Percentiles rank a stretch among this genome's conserved stretches.
These are phyloP conservation scores for Huntiella savannae DNA, from an alignment of 2,329 filamentous ascomycete species.

Conservation along the genomic window DNA sequence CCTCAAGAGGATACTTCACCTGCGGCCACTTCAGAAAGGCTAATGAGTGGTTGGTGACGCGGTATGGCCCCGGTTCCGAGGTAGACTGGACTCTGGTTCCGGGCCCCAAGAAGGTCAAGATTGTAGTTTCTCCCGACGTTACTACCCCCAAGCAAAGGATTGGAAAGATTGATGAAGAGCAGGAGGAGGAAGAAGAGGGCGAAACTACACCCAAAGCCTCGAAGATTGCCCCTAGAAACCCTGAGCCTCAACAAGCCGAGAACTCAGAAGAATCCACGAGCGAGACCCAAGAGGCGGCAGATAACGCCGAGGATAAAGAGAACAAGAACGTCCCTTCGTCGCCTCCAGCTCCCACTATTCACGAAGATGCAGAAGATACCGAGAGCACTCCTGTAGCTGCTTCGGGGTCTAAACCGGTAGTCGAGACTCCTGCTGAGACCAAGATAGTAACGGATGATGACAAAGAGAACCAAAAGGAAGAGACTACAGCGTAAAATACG, in stretches of 20 bases:
- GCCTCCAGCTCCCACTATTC: not conserved
- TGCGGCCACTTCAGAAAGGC: conserved; percentile 65
- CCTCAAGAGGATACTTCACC: conserved; percentile 61
- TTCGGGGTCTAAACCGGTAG: not conserved
- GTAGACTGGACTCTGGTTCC: conserved; percentile 61
- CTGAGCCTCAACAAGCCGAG: conserved; percentile 13
- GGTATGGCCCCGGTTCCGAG: conserved; percentile 61
- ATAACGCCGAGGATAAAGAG: not conserved
- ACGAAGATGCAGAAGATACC: conserved; percentile 2
- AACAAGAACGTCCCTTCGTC: too few relatives aligned
- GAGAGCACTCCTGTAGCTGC: conserved; percentile 9
- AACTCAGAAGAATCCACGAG: not conserved
- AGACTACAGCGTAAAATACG: not conserved
- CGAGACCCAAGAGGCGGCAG: not conserved
- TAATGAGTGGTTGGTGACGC: conserved; percentile 63
- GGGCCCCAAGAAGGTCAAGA: conserved; percentile 11
- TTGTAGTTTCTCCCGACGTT: conserved; percentile 13
- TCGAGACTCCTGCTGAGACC: not conserved
- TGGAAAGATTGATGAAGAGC: not conserved
- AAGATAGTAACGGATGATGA: conserved; percentile 3
- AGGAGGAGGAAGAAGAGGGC: conserved; percentile 10
- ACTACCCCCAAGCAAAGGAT: conserved; percentile 4
- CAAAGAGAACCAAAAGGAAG: conserved; percentile 2
- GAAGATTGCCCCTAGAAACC: conserved; percentile 11
- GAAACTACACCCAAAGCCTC: conserved; percentile 7